Percentiles rank a stretch among this genome's conserved stretches.
These are phyloP conservation scores for Colletotrichum sidae DNA, from an alignment of 2,329 filamentous ascomycete species.

Conservation along the genomic window DNA sequence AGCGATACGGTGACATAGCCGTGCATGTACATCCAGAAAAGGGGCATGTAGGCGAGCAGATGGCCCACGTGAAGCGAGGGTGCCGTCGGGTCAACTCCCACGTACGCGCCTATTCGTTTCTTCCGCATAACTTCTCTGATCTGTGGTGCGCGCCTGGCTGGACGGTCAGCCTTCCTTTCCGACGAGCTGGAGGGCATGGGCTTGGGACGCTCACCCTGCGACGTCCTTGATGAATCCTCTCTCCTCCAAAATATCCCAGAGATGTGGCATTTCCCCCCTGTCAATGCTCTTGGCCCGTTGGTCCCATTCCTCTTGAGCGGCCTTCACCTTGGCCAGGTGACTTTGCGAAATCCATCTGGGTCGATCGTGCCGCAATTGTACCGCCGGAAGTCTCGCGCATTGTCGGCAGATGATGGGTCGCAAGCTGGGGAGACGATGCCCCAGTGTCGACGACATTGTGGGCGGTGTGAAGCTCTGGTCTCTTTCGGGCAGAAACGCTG, in stretches of 20 bases:
- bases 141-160: conserved; percentile 55
- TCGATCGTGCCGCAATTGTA: conserved; percentile 40
- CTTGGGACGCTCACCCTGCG: conserved; percentile 68
- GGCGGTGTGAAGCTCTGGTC: background rate
- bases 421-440: conserved; percentile 26
- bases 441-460: conserved; percentile 33
- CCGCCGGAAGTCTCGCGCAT: conserved; percentile 25
- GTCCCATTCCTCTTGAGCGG: conserved; percentile 61
- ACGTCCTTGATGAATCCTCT: conserved; percentile 80
- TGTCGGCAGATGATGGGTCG: conserved; percentile 30
- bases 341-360: conserved; percentile 54
- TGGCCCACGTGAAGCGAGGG: conserved; percentile 84
- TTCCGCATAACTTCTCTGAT: conserved; percentile 73
- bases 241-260: conserved; percentile 76
- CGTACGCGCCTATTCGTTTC: conserved; percentile 79
- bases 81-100: conserved; percentile 86
- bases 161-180: conserved; percentile 9
- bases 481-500: background rate
- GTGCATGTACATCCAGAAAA: conserved; percentile 86
- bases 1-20: conserved; percentile 77
- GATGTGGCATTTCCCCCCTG: conserved; percentile 61
- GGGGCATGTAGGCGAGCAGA: conserved; percentile 82
- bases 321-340: conserved; percentile 56
- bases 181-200: conserved; percentile 1
- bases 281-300: conserved; percentile 59